Evolutionary conservation across 768 basidiomycete species (phyloP).

Genomic region (Naganishia vaughanmartiniae): DNA sequence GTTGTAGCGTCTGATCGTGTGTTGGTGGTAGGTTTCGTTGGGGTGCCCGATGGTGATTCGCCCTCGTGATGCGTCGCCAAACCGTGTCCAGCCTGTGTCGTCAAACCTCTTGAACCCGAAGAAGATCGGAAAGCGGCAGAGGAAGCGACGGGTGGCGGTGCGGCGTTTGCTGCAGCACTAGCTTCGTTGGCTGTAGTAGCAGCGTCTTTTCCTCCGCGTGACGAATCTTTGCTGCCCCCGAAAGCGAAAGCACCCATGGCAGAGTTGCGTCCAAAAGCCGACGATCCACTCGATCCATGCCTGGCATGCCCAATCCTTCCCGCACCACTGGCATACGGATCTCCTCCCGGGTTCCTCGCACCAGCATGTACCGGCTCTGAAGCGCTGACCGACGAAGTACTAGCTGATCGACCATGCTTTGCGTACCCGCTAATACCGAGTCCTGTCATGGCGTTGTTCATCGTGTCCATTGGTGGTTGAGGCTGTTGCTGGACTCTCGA

Average conservation of each 20-base stretch:
- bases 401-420: constrained; percentile 23
- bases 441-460: constrained; percentile 8
- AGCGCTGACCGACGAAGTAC: constrained; percentile 27
- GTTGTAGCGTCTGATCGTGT: neutral
- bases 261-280: constrained; percentile 13
- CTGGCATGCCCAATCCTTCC: constrained; percentile 12
- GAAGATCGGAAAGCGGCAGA: constrained; percentile 14
- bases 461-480: neutral
- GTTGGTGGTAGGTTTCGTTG: neutral
- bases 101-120: neutral
- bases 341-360: constrained; percentile 7
- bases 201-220: neutral
- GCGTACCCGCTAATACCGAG: constrained; percentile 1
- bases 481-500: constrained; percentile 5
- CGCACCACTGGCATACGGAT: neutral
- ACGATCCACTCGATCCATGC: constrained; percentile 18
- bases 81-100: neutral
- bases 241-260: constrained; percentile 16
- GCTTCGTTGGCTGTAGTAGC: neutral
- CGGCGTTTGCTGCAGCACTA: neutral
- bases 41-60: neutral
- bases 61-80: constrained; percentile 28
- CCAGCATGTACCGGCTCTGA: constrained; percentile 1
- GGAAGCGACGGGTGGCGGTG: constrained; percentile 2
- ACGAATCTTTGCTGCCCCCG: neutral